Evolutionary conservation across 2,329 filamentous ascomycete genomes (phyloP).

Genomic region (Orbilia oligospora): DNA sequence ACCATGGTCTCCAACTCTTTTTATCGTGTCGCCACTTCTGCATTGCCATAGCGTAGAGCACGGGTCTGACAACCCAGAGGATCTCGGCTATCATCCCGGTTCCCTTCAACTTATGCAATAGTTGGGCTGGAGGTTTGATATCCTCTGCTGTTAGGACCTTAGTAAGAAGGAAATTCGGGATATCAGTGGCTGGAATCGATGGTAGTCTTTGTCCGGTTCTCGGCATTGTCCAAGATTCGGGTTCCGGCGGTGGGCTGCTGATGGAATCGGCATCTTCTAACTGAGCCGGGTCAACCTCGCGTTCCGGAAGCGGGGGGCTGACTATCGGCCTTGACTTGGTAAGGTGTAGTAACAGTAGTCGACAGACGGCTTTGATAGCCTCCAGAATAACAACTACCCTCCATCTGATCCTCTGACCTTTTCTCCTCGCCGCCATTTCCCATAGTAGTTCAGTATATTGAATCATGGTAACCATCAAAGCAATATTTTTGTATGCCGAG

Average conservation of each 20-base stretch:
- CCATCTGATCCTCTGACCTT: conserved; percentile 86
- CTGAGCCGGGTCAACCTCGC: conserved; percentile 80
- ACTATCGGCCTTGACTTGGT: conserved; percentile 78
- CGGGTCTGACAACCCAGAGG: conserved; percentile 90
- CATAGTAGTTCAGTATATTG: conserved; percentile 96
- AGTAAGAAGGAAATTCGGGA: conserved; percentile 86
- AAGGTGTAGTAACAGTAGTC: conserved; percentile 65
- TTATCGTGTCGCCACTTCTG: conserved; percentile 79
- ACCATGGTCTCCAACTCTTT: conserved; percentile 91
- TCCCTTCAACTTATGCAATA: conserved; percentile 86
- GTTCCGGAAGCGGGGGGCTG: conserved; percentile 85
- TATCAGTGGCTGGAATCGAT: conserved; percentile 82
- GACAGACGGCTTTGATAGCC: conserved; percentile 68
- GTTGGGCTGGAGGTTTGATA: conserved; percentile 88
- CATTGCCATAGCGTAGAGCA: conserved; percentile 87
- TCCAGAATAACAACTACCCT: conserved; percentile 88
- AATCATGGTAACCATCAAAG: conserved; percentile 86
- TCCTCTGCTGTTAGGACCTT: conserved; percentile 96
- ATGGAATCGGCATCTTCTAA: conserved; percentile 69
- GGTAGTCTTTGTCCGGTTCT: conserved; percentile 89
- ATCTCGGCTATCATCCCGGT: conserved; percentile 83
- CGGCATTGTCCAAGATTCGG: conserved; percentile 89
- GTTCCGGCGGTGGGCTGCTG: conserved; percentile 66
- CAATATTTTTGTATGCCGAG: conserved; percentile 82
- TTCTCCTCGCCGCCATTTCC: conserved; percentile 94